phyloP scores from a whole-genome alignment of 2,329 filamentous ascomycete species.

The Pseudocercospora musae region DNA sequence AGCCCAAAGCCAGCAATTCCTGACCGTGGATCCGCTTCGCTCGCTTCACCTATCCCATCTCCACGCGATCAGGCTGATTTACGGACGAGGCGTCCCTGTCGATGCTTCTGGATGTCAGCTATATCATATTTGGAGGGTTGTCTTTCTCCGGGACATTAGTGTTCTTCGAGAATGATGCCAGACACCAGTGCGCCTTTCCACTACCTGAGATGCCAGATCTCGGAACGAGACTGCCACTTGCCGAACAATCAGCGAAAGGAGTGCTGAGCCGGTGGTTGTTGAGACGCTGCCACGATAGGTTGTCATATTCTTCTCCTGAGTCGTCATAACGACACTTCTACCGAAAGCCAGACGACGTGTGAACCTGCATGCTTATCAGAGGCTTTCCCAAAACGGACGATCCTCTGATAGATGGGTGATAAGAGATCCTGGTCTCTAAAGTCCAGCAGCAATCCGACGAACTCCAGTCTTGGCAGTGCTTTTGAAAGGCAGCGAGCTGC shows the following conservation, averaged over 20 bases:
- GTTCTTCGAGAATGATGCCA: neutral
- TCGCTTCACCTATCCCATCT: neutral
- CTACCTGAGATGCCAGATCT: neutral
- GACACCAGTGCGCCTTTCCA: neutral
- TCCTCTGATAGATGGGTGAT: neutral
- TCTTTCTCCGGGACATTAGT: neutral
- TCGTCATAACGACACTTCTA: constrained; percentile 1
- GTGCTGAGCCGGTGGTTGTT: neutral
- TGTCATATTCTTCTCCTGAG: neutral
- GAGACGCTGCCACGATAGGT: neutral
- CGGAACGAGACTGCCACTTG: neutral
- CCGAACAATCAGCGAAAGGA: neutral
- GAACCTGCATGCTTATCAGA: constrained; percentile 1
- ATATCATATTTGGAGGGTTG: neutral
- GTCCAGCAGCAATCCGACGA: neutral
- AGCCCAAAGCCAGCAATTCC: neutral
- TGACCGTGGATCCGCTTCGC: neutral
- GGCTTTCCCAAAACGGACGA: neutral
- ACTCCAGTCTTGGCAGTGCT: neutral
- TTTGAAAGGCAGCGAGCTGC: neutral
- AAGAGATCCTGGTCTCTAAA: neutral
- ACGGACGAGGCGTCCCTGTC: neutral
- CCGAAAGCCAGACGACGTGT: constrained; percentile 1
- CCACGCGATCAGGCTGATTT: neutral
- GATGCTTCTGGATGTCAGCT: neutral